Evolutionary conservation across 106 monocot species (phyloP).

Genomic region (Ottelia alismoides): DNA sequence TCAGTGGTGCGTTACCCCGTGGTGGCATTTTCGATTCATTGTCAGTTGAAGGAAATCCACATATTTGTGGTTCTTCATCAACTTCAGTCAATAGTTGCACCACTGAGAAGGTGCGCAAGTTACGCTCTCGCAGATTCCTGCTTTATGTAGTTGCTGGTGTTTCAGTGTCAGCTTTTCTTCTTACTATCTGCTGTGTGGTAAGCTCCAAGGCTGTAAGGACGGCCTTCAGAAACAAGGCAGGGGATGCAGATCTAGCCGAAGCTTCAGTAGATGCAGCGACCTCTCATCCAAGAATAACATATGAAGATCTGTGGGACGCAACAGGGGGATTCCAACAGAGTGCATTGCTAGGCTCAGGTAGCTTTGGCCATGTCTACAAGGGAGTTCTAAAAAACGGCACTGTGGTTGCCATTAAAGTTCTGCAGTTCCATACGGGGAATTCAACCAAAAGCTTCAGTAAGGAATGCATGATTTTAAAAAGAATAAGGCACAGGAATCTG

Average conservation of each 20-base stretch:
- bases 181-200: conserved; percentile 15
- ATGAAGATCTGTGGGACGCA: conserved; percentile 40
- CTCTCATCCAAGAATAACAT: conserved; percentile 44
- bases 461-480: conserved; percentile 53
- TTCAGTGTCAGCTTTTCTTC: conserved; percentile 16
- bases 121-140: conserved; percentile 25
- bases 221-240: conserved; percentile 1
- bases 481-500: conserved; percentile 53
- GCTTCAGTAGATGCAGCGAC: conserved; percentile 13
- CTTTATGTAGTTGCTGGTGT: conserved; percentile 10
- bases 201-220: conserved; percentile 11
- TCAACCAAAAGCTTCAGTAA: conserved; percentile 49
- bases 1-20: conserved; percentile 24
- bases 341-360: conserved; percentile 33
- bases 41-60: conserved; percentile 29
- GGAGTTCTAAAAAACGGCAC: conserved; percentile 34
- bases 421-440: conserved; percentile 41
- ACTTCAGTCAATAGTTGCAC: conserved; percentile 1
- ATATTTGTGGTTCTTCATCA: conserved; percentile 16
- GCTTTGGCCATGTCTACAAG: conserved; percentile 43
- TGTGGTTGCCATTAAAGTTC: conserved; percentile 47
- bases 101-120: background rate
- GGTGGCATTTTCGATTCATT: conserved; percentile 26
- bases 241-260: conserved; percentile 1
- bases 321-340: conserved; percentile 28